Base-by-base conservation (phyloP, 2,329 filamentous ascomycete species). In the Fusarium avenaceum region DNA sequence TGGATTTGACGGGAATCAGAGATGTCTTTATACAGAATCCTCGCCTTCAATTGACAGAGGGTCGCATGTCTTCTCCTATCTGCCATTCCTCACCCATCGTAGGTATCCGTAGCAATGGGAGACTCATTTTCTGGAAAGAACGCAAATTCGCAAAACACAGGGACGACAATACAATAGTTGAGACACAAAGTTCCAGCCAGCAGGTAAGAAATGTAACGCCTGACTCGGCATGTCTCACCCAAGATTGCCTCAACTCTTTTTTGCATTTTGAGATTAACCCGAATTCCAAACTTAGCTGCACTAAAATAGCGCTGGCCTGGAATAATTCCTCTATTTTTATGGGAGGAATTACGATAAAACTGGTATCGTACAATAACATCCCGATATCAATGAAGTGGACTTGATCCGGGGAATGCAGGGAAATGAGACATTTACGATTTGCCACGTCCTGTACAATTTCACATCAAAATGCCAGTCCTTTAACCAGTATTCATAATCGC, bases 21-120 rank as follows among this genome's bases (percentile, higher is more conserved):
- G 48, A 48, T 40, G 59, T 70, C 65, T 73, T 76, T 76, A 76
- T 75, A 73, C 51, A 45, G 46, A 22, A 65, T 45, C 26, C 3
- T 6, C 20, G 50, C 26, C 13, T 15, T 30, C 30, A 14, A 30
- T 38, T 32, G 15, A 26, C 20, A 10, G 13, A 11, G 19, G 2
- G 15, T 39, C 42, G 32, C 35, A 40, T 17, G 38, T 4, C 38
- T 57, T 43, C 28, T 40, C 22, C 30, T 32, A 24, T n/a, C 24
- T 39, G 43, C 19, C 7, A 43, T 11, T 24, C 7, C 8, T n/a
- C 8, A 24, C 8, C 9, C 10, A 35, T n/a, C 7, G 7, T 8
- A 9, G 15, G 33, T 35, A 35, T 17, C 33, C 33, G 13, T 35
- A 9, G 33, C 17, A n/a, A 35, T 35, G 33, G 15, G 7, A 35